A percentile compares a stretch with the other conserved stretches of the same genome.
These are phyloP conservation scores for Pachysandra terminalis DNA, from an alignment of 164 flowering plant genomes.

Conservation along the genomic window DNA sequence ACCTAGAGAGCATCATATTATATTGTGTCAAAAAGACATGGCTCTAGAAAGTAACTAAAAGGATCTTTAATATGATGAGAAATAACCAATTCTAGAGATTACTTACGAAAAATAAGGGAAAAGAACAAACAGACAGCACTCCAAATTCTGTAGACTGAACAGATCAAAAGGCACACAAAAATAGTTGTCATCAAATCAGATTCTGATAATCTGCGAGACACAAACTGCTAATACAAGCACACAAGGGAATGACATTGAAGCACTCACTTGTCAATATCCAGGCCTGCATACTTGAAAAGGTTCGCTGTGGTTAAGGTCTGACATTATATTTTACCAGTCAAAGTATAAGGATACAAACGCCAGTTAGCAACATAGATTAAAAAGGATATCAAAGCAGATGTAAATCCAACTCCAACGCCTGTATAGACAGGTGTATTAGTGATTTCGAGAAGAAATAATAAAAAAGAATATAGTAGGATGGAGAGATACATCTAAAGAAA, in stretches of 20 bases:
- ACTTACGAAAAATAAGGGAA: conserved; percentile 99
- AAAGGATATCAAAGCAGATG: conserved; percentile 97
- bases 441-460: not conserved
- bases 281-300: conserved; percentile 99
- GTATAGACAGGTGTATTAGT: conserved; percentile 21
- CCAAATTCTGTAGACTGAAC: conserved; percentile 93
- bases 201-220: not conserved
- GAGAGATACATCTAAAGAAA: not conserved
- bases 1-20: conserved; percentile 38
- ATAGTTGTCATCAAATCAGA: not conserved
- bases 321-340: conserved; percentile 15
- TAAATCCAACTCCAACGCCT: conserved; percentile 99
- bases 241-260: conserved; percentile 1
- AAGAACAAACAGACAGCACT: conserved; percentile 97
- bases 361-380: conserved; percentile 7
- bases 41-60: not conserved
- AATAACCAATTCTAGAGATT: not conserved
- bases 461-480: not conserved
- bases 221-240: conserved; percentile 3
- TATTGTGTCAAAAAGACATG: not conserved
- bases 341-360: not conserved
- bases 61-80: conserved; percentile 2
- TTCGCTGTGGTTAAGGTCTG: conserved; percentile 61
- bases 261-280: conserved; percentile 94
- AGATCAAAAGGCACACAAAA: conserved; percentile 9